phyloP scores from a whole-genome alignment of 352 stramenopile species.

The Nannochloropsis limnetica region DNA sequence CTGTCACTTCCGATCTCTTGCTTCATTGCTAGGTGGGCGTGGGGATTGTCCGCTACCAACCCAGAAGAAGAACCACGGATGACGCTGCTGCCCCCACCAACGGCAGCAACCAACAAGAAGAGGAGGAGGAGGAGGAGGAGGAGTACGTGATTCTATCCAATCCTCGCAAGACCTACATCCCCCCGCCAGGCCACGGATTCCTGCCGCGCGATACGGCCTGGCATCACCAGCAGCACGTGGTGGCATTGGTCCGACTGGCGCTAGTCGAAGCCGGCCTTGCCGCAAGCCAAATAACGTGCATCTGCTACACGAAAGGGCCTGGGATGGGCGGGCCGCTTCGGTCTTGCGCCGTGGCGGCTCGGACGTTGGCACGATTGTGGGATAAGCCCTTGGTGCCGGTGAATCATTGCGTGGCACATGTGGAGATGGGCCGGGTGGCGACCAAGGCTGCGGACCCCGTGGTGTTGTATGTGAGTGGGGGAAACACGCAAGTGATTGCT shows the following conservation, averaged over 20 bases:
- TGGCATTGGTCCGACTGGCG: slow-evolving; percentile 82
- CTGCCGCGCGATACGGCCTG: slow-evolving; percentile 93
- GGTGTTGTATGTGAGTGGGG: slow-evolving; percentile 96
- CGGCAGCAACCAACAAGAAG: slow-evolving; percentile 36
- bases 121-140: slow-evolving; percentile 40
- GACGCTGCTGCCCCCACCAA: background rate
- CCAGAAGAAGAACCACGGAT: background rate
- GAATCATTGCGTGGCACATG: slow-evolving; percentile 99
- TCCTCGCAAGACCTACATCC: slow-evolving; percentile 97
- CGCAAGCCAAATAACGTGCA: slow-evolving; percentile 74
- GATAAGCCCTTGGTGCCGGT: slow-evolving; percentile 60
- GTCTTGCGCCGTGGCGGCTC: slow-evolving; percentile 77
- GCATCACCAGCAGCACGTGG: slow-evolving; percentile 95
- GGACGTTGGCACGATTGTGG: slow-evolving; percentile 53
- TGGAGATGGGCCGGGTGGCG: slow-evolving; percentile 98
- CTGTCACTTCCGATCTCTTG: too few relatives aligned
- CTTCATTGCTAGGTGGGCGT: slow-evolving; percentile 56
- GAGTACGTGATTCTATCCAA: slow-evolving; percentile 88
- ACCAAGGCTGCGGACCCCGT: slow-evolving; percentile 87
- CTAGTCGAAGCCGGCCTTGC: slow-evolving; percentile 76
- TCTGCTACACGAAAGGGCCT: slow-evolving; percentile 88
- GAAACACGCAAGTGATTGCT: slow-evolving; percentile 91
- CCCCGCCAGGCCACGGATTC: slow-evolving; percentile 90
- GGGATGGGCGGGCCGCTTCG: slow-evolving; percentile 97
- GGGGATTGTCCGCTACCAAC: slow-evolving; percentile 58